Percentiles rank a stretch among this genome's conserved stretches.
phyloP scores from a whole-genome alignment of 2,329 filamentous ascomycete species.

The Mariannaea sp. region DNA sequence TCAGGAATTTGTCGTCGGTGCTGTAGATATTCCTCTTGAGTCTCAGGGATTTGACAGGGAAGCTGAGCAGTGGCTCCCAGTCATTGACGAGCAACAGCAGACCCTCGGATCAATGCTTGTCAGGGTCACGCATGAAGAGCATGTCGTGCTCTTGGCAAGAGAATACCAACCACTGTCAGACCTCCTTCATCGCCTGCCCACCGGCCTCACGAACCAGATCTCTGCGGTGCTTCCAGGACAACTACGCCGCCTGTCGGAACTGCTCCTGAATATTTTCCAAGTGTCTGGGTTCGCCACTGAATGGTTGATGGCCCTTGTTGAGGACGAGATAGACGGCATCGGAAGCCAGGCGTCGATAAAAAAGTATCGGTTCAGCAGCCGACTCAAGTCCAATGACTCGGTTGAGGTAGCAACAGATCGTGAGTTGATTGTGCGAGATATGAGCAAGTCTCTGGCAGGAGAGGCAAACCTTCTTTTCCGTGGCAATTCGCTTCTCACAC shows the following conservation, averaged over 20 bases:
- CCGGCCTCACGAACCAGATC: constrained; percentile 83
- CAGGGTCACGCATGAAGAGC: constrained; percentile 82
- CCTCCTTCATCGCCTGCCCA: constrained; percentile 81
- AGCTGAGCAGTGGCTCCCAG: constrained; percentile 85
- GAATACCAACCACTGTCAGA: constrained; percentile 86
- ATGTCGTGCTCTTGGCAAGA: constrained; percentile 82
- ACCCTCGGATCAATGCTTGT: constrained; percentile 83
- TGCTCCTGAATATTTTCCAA: constrained; percentile 92
- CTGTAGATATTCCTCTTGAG: constrained; percentile 81
- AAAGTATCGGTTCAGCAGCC: constrained; percentile 72
- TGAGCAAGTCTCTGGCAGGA: constrained; percentile 77
- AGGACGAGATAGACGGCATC: constrained; percentile 95
- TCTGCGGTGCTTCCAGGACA: constrained; percentile 77
- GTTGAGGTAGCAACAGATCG: constrained; percentile 66
- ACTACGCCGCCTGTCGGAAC: constrained; percentile 80
- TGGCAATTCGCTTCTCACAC: constrained; percentile 91
- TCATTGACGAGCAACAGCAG: constrained; percentile 77
- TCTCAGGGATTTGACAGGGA: constrained; percentile 78
- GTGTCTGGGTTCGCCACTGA: constrained; percentile 82
- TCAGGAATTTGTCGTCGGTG: constrained; percentile 64
- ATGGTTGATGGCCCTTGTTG: constrained; percentile 91
- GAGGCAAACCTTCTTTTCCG: constrained; percentile 96
- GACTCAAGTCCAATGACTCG: constrained; percentile 73
- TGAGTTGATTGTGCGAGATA: constrained; percentile 74
- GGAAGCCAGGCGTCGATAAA: constrained; percentile 79